These are phyloP conservation scores for Petunia secreta DNA, from an alignment of 257 asterid genomes.

Conservation along the genomic window DNA sequence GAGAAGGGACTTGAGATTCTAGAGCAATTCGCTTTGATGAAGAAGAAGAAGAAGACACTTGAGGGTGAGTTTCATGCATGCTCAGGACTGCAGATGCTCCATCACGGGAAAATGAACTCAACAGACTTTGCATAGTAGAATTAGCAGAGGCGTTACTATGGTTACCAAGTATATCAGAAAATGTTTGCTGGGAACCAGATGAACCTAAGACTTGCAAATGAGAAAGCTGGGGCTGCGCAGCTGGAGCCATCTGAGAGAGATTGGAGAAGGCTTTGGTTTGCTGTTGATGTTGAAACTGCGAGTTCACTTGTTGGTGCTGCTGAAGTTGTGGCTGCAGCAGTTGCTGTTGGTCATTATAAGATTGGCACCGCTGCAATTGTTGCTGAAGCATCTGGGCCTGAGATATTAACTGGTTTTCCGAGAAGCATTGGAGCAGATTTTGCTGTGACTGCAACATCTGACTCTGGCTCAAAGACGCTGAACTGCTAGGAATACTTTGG, in stretches of 20 bases:
- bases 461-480: constrained; percentile 61
- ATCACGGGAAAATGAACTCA: constrained; percentile 68
- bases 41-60: constrained; percentile 59
- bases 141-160: constrained; percentile 53
- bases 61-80: constrained; percentile 54
- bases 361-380: constrained; percentile 54
- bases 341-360: constrained; percentile 53
- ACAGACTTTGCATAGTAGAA: constrained; percentile 63
- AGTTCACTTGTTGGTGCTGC: constrained; percentile 48
- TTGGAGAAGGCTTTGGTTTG: constrained; percentile 47
- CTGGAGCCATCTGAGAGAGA: constrained; percentile 48
- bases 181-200: constrained; percentile 60
- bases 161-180: constrained; percentile 61
- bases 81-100: constrained; percentile 51
- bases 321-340: constrained; percentile 48
- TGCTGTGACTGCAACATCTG: constrained; percentile 70
- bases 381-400: constrained; percentile 87
- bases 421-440: constrained; percentile 58
- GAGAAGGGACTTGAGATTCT: constrained; percentile 66
- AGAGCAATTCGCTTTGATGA: constrained; percentile 76
- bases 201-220: constrained; percentile 53
- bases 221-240: constrained; percentile 58
- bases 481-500: constrained; percentile 53
- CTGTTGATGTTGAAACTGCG: constrained; percentile 56
- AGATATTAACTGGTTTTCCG: constrained; percentile 57